phyloP scores from a whole-genome alignment of 2,329 filamentous ascomycete genomes.

The Fusarium torulosum region DNA sequence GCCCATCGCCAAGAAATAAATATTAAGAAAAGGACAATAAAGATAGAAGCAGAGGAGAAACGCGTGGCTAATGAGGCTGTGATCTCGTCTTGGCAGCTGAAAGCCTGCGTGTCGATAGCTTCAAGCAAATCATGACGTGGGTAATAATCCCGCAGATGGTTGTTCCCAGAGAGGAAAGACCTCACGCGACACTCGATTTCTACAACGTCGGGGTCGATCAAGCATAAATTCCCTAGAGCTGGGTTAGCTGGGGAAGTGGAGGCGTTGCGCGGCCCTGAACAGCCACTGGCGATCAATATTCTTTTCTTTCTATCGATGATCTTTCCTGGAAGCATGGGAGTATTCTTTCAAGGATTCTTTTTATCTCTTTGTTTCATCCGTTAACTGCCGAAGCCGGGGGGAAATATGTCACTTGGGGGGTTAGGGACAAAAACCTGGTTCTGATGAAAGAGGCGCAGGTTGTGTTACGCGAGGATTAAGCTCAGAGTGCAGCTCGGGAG shows the following conservation, averaged over 20 bases:
- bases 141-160: neutral
- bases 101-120: neutral
- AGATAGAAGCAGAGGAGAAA: conserved; percentile 5
- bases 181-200: conserved; percentile 31
- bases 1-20: conserved; percentile 15
- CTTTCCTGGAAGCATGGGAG: neutral
- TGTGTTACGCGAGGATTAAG: neutral
- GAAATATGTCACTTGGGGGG: conserved; percentile 2
- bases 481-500: neutral
- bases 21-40: neutral
- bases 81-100: conserved; percentile 29
- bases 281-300: conserved; percentile 28
- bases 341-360: neutral
- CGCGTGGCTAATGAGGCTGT: conserved; percentile 41
- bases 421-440: neutral
- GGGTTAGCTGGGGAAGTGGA: conserved; percentile 13
- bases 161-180: conserved; percentile 24
- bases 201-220: neutral
- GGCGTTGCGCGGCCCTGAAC: conserved; percentile 33
- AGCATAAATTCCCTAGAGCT: conserved; percentile 25
- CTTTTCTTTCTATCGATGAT: neutral
- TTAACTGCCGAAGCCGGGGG: conserved; percentile 15
- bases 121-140: conserved; percentile 15
- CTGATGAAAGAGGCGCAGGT: neutral
- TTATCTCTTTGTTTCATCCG: neutral